phyloP scores from a whole-genome alignment of 1,139 yeast species.

The Yamadazyma dendronema region DNA sequence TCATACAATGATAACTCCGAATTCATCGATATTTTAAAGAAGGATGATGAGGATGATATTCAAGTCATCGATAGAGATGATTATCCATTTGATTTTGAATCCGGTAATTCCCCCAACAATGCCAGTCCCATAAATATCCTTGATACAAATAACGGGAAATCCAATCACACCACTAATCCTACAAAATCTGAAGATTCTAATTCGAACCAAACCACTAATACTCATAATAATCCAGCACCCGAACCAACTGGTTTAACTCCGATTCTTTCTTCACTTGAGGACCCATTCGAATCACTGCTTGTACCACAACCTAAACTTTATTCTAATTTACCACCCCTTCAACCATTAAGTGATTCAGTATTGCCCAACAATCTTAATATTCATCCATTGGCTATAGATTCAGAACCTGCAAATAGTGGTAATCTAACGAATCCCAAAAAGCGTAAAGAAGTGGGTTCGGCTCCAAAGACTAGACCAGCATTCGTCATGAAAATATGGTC shows the following conservation, averaged over 20 bases:
- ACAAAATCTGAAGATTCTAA: no score
- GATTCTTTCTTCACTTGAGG: conserved; percentile 12
- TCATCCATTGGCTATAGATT: conserved; percentile 5
- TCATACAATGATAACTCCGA: conserved; percentile 6
- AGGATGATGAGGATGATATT: conserved; percentile 15
- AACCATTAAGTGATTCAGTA: conserved; percentile 37
- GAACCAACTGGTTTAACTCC: conserved; percentile 14
- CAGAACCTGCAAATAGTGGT: background rate
- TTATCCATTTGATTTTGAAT: conserved; percentile 16
- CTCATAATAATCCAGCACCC: background rate
- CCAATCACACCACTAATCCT: background rate
- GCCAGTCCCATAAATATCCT: background rate
- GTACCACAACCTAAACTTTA: conserved; percentile 16
- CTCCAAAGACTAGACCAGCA: conserved; percentile 62
- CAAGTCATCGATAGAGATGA: conserved; percentile 34
- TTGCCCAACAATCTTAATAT: conserved; percentile 23
- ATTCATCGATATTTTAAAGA: conserved; percentile 16
- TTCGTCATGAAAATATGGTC: conserved; percentile 92
- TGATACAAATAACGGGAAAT: background rate
- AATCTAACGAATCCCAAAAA: background rate
- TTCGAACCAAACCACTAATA: background rate
- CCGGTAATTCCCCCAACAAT: conserved; percentile 1
- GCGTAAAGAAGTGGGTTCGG: background rate
- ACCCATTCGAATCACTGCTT: conserved; percentile 15
- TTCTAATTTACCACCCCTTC: conserved; percentile 29